Percentiles rank a stretch among this genome's conserved stretches.
Conservation (phyloP, 257 asterid genomes). For the Avicennia marina region DNA sequence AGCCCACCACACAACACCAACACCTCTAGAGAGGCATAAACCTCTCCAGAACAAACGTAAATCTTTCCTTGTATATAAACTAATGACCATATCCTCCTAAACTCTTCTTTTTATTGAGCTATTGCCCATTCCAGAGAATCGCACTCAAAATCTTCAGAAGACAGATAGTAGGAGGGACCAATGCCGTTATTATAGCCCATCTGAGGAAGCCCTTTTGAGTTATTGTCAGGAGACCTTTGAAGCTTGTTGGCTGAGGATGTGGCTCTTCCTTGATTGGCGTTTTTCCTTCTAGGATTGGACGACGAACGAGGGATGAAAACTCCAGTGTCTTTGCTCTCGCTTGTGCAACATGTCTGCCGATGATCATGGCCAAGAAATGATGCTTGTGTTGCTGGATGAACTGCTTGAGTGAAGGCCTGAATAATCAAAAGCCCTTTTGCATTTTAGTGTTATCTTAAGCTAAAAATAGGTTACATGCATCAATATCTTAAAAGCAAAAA, state of each 20-base stretch:
- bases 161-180: constrained; percentile 21
- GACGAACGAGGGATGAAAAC: constrained; percentile 54
- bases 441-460: too few species aligned
- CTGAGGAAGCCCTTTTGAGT: constrained; percentile 34
- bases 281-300: constrained; percentile 34
- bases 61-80: constrained; percentile 9
- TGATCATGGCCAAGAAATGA: constrained; percentile 18
- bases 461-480: too few species aligned
- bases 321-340: constrained; percentile 70
- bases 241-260: constrained; percentile 27
- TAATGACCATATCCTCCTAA: too few species aligned
- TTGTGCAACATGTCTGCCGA: constrained; percentile 18
- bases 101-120: too few species aligned
- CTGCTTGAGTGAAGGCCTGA: constrained; percentile 33
- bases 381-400: constrained; percentile 25
- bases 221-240: constrained; percentile 24
- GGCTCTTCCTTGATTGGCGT: constrained; percentile 28
- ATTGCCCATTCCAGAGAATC: not conserved
- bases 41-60: constrained; percentile 4
- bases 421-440: too few species aligned
- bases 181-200: constrained; percentile 10
- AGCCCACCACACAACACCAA: too few species aligned
- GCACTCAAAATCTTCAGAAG: constrained; percentile 26
- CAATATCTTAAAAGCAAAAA: too few species aligned
- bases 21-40: constrained; percentile 17